Evolutionary conservation across 805 yeast species (phyloP).

Genomic region (Groenewaldozyma tartarivorans): DNA sequence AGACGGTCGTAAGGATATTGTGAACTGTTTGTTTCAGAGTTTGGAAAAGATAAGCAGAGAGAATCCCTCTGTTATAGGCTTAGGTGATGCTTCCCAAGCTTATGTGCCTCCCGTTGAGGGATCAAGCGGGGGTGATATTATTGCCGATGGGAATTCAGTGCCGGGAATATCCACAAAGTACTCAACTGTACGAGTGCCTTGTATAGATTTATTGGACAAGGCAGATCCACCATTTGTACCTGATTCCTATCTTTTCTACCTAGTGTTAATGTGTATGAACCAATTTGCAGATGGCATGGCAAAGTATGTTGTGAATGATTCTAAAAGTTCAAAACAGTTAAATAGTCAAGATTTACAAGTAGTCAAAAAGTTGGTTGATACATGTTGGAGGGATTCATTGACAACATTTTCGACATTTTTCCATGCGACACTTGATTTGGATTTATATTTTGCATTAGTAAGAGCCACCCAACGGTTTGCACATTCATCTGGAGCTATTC

Average conservation of each 20-base stretch:
- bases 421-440: conserved; percentile 60
- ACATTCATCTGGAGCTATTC: conserved; percentile 74
- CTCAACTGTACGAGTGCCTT: conserved; percentile 43
- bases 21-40: conserved; percentile 44
- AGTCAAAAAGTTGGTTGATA: conserved; percentile 15
- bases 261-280: conserved; percentile 46
- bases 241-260: conserved; percentile 47
- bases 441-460: conserved; percentile 55
- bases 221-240: conserved; percentile 65
- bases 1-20: conserved; percentile 48
- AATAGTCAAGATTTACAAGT: background rate
- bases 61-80: conserved; percentile 26
- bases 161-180: conserved; percentile 14
- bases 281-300: conserved; percentile 63
- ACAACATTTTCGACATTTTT: conserved; percentile 42
- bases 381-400: conserved; percentile 32
- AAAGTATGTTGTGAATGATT: conserved; percentile 21
- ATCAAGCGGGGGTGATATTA: background rate
- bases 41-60: conserved; percentile 32
- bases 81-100: conserved; percentile 10
- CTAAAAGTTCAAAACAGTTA: background rate
- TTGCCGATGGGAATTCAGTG: background rate
- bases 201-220: conserved; percentile 74
- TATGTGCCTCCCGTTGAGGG: conserved; percentile 10
- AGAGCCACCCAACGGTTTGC: conserved; percentile 72